Evolutionary conservation across 371 early-diverging fungal species (phyloP).

Genomic region (Rozella allomycis): DNA sequence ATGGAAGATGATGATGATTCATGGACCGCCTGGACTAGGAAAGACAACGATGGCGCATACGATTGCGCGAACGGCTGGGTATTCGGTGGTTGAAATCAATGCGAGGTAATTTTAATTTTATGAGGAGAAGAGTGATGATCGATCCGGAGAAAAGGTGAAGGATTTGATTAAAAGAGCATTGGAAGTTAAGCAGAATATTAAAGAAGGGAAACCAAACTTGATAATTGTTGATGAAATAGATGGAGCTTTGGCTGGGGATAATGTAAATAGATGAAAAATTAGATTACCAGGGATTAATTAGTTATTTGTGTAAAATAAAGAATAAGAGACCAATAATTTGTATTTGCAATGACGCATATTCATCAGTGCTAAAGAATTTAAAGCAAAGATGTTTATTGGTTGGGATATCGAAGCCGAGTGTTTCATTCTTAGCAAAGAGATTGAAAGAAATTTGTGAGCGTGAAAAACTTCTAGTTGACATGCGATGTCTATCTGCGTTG

Average conservation of each 20-base stretch:
- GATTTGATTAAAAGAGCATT: conserved; percentile 44
- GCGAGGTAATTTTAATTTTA: conserved; percentile 41
- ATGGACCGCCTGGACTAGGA: conserved; percentile 93
- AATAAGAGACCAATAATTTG: conserved; percentile 91
- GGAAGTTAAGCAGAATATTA: conserved; percentile 6
- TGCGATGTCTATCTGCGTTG: conserved; percentile 44
- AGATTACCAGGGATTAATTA: too few relatives aligned
- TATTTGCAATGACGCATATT: conserved; percentile 89
- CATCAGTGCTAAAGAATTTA: too few relatives aligned
- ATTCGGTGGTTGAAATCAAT: conserved; percentile 85
- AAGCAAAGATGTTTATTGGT: too few relatives aligned
- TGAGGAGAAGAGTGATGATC: conserved; percentile 54
- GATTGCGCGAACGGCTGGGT: conserved; percentile 72
- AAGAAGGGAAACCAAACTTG: conserved; percentile 43
- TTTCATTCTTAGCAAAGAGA: conserved; percentile 44
- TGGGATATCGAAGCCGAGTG: too few relatives aligned
- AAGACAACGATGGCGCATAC: conserved; percentile 96
- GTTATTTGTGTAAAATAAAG: too few relatives aligned
- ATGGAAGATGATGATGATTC: conserved; percentile 70
- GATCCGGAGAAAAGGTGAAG: conserved; percentile 48
- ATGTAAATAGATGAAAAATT: conserved; percentile 9
- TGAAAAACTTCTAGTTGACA: conserved; percentile 50
- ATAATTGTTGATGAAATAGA: conserved; percentile 92
- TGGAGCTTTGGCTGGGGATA: conserved; percentile 55
- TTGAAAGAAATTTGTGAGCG: conserved; percentile 53